Evolutionary conservation across 306 rosid species (phyloP), one percentile per base, ranked within the genome.

Genomic region (Alnus glutinosa): DNA sequence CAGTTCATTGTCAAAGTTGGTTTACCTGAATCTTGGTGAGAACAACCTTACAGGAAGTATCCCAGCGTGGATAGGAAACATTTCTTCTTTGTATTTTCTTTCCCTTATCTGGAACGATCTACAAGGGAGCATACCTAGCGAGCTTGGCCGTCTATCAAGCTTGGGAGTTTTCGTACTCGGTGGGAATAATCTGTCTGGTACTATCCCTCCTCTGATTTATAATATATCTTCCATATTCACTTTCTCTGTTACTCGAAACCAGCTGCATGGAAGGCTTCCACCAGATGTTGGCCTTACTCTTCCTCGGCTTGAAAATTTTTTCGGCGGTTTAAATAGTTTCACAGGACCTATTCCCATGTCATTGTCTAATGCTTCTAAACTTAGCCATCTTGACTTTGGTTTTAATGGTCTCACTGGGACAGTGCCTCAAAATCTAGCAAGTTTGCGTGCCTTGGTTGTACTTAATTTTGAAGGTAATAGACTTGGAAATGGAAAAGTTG

Each of bases 1-100:
- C 14, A 64, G 37, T 4, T 57, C 80, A 39, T 47, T 82, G 73
- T 51, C 34, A 4, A 77, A 79, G 18, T 76, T 82, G 62, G 34
- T 54, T 30, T 7, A 8, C 23, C 36, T 89, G 1, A 32, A 55
- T 37, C 47, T 44, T 19, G 64, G 42, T 9, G 5, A 1, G 0
- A 91, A 88, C 88, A 80, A 78, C 23, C 83, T 85, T 9, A 74
- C 73, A 1, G 90, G 90, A 69, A 80, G 55, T 44, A 86, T 89
- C 62, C 93, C 88, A 75, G 7, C 72, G 19, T 91, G 93, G 92
- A 51, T 89, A 42, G 89, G 89, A 39, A 88, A 86, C 8, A 74
- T 83, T 36, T 83, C 97, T 78, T 85, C 84, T 19, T 32, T 88
- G 55, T 63, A 67, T 54, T 0, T 1, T 0, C 2, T 91, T 32